Percentiles rank a stretch among this genome's conserved stretches.
Evolutionary conservation across 2,329 filamentous ascomycete genomes (phyloP).

Genomic region (Fusarium sp.): DNA sequence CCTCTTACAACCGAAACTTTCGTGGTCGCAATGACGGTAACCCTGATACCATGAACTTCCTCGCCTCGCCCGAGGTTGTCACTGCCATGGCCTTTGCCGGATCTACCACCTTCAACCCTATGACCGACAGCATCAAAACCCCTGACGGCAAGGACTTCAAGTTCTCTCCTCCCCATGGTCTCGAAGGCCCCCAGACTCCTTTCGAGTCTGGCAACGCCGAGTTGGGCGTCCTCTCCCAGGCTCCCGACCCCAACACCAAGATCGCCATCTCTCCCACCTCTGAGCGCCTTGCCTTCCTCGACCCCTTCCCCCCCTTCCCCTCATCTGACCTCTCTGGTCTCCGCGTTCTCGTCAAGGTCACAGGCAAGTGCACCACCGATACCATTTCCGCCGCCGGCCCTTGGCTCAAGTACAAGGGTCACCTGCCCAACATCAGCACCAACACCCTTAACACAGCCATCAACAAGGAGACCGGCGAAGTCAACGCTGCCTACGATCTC

Average conservation of each 20-base stretch:
- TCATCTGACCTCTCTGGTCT: slow-evolving; percentile 76
- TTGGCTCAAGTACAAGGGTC: slow-evolving; percentile 99
- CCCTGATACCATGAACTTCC: slow-evolving; percentile 96
- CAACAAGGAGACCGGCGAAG: slow-evolving; percentile 91
- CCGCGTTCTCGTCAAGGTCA: slow-evolving; percentile 92
- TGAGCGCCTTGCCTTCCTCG: slow-evolving; percentile 86
- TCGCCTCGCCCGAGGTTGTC: slow-evolving; percentile 95
- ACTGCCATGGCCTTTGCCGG: slow-evolving; percentile 96
- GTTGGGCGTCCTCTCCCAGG: slow-evolving; percentile 76
- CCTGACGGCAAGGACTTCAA: slow-evolving; percentile 83
- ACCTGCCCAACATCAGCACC: slow-evolving; percentile 95
- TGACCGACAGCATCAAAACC: slow-evolving; percentile 84
- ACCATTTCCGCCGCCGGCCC: slow-evolving; percentile 95
- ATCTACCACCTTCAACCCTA: slow-evolving; percentile 92
- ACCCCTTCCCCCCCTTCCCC: slow-evolving; percentile 90
- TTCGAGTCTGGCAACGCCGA: slow-evolving; percentile 82
- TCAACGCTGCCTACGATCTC: slow-evolving; percentile 90
- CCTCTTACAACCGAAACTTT: slow-evolving; percentile 99
- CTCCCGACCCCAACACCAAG: slow-evolving; percentile 73
- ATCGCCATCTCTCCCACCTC: slow-evolving; percentile 89
- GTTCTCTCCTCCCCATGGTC: slow-evolving; percentile 81
- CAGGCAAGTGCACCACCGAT: slow-evolving; percentile 97
- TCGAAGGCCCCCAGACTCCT: slow-evolving; percentile 66
- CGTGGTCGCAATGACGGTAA: slow-evolving; percentile 97
- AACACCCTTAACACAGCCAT: slow-evolving; percentile 97